Percentiles rank a stretch among this genome's conserved stretches.
Evolutionary conservation across 2,329 filamentous ascomycete species (phyloP).

Genomic region (Ilyonectria mors-panacis): DNA sequence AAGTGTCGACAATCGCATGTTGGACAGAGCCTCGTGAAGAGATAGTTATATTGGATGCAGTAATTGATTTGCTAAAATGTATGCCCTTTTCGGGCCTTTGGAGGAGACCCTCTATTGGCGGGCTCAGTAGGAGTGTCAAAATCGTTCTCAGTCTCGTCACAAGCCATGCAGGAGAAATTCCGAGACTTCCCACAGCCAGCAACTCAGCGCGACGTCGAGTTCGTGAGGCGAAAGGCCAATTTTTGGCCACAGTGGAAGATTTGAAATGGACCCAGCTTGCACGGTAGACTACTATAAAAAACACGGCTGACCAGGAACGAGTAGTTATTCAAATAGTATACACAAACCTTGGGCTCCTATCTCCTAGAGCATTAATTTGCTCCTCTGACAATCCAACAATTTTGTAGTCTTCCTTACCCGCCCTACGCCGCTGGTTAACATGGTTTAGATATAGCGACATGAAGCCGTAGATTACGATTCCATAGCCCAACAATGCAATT

Average conservation of each 20-base stretch:
- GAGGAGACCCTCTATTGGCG: no score
- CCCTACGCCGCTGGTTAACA: constrained; percentile 22
- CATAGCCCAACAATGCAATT: constrained; percentile 22
- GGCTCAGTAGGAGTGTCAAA: no score
- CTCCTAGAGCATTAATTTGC: constrained; percentile 24
- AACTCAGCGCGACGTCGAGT: no score
- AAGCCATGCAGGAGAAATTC: no score
- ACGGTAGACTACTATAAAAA: neutral
- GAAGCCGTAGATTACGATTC: constrained; percentile 22
- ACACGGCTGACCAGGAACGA: neutral
- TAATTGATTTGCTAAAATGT: no score
- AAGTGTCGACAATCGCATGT: no score
- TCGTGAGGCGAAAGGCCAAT: no score
- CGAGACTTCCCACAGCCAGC: no score
- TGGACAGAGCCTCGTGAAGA: no score
- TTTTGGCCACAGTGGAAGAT: neutral
- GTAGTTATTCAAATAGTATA: constrained; percentile 17
- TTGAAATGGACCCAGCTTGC: neutral
- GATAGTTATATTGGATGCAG: no score
- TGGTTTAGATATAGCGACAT: constrained; percentile 22
- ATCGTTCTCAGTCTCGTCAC: neutral
- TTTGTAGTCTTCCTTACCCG: constrained; percentile 27
- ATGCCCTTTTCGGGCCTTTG: no score
- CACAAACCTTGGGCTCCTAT: constrained; percentile 26
- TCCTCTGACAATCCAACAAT: constrained; percentile 21